Base-by-base conservation (phyloP, 768 basidiomycete genomes). In the Mycena polygramma region DNA sequence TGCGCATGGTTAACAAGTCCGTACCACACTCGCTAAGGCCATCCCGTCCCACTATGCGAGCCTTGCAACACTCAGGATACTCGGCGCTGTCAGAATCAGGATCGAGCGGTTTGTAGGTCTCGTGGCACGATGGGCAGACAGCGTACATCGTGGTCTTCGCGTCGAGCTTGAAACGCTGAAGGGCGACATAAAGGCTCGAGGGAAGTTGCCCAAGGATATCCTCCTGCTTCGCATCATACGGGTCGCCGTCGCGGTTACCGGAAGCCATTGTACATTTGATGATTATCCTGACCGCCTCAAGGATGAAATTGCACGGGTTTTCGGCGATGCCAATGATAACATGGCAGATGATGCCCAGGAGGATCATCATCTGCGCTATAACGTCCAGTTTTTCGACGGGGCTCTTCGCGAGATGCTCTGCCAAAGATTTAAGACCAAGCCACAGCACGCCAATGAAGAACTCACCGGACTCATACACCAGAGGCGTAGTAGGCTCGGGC, bases 101-200 rank as follows among this genome's bases (percentile, higher is more conserved):
- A 24, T 36, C 26, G 51, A 30, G 37, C 15, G 69, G 69, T 11
- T 53, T 45, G 39, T 70, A 63, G 39, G 57, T 58, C 30, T 65
- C 54, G 49, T 70, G 63, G 37, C 69, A 70, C n/a, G 69, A 63
- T n/a, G 69, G 68, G n/a, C 68, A 70, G 15, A 45, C 69, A 4
- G 69, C 69, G 24, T 64, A 70, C 11, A 70, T 20, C 3, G 48
- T 36, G 4, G 69, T 70, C 57, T 70, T 70, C 2, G 53, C 61
- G 20, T 64, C 69, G 19, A 70, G n/a, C 36, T 70, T 70, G 20
- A 70, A 26, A 8, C 57, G 48, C 13, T 46, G n/a, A 45, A 69
- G 54, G 5, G 69, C 57, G 22, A 14, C 30, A 39, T 65, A 24
- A 6, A 70, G 57, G 54, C 52, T 70, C 3, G 62, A 58, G 7